phyloP scores from a whole-genome alignment of 1,284 basidiomycete species.

The Tilletia setariae region DNA sequence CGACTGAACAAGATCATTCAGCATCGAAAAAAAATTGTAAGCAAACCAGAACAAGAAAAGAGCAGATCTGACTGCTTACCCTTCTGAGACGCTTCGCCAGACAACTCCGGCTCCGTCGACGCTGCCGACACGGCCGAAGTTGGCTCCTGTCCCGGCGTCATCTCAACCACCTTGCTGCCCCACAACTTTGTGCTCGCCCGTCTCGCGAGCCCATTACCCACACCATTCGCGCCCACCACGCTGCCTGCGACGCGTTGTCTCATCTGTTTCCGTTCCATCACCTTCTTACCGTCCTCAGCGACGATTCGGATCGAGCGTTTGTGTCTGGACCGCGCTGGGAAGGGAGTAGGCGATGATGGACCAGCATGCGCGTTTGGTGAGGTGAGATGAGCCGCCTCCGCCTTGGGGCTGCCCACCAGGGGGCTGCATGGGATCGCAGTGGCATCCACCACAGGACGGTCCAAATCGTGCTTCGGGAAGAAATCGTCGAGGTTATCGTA shows the following conservation, averaged over 20 bases:
- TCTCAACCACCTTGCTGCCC: slow-evolving; percentile 89
- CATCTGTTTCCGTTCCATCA: slow-evolving; percentile 40
- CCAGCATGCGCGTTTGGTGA: background rate
- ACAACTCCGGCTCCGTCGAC: background rate
- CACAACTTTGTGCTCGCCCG: slow-evolving; percentile 92
- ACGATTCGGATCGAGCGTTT: slow-evolving; percentile 91
- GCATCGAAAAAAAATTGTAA: slow-evolving; percentile 44
- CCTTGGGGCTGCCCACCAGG: slow-evolving; percentile 45
- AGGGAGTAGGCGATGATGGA: slow-evolving; percentile 15
- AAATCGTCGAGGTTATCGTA: slow-evolving; percentile 89
- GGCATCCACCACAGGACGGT: slow-evolving; percentile 86
- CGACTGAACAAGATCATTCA: slow-evolving; percentile 51
- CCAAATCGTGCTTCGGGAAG: slow-evolving; percentile 94
- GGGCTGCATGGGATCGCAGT: slow-evolving; percentile 69
- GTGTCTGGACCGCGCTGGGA: slow-evolving; percentile 37
- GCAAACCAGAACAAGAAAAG: slow-evolving; percentile 42
- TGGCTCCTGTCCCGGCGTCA: slow-evolving; percentile 65
- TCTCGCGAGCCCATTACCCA: slow-evolving; percentile 59
- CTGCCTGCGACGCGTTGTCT: slow-evolving; percentile 59
- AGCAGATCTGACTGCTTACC: slow-evolving; percentile 43
- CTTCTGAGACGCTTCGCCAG: slow-evolving; percentile 20
- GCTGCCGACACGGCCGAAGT: background rate
- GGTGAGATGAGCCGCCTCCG: slow-evolving; percentile 43
- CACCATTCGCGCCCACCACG: background rate
- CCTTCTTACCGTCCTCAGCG: slow-evolving; percentile 63